A percentile compares a stretch with the other conserved stretches of the same genome.
Evolutionary conservation across 257 asterid species (phyloP).

Genomic region (Mitragyna speciosa): DNA sequence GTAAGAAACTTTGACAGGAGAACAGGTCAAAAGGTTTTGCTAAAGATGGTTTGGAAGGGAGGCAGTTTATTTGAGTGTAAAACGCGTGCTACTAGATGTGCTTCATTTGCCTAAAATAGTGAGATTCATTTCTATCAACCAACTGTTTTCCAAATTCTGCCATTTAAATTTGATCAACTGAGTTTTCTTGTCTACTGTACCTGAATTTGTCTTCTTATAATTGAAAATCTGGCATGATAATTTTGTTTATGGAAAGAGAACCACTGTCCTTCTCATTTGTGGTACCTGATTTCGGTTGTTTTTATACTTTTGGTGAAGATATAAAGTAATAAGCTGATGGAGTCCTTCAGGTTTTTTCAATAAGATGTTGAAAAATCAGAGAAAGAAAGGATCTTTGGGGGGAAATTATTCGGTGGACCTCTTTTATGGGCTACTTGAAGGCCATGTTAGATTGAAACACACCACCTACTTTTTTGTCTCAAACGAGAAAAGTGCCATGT

Average conservation of each 20-base stretch:
- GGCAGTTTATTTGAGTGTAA: neutral
- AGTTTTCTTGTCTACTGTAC: constrained; percentile 4
- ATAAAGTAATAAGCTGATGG: neutral
- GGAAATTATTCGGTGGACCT: no score
- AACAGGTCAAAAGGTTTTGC: neutral
- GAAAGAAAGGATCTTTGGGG: no score
- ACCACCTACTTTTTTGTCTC: neutral
- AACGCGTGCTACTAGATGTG: neutral
- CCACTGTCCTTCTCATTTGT: neutral
- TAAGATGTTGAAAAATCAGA: no score
- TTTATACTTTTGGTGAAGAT: neutral
- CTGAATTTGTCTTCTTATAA: neutral
- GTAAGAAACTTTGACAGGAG: neutral
- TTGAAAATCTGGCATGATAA: neutral
- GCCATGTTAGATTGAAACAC: neutral
- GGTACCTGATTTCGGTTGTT: neutral
- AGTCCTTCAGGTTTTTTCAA: neutral
- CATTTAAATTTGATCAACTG: neutral
- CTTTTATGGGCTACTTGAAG: no score
- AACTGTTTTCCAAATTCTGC: neutral
- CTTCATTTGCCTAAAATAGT: no score
- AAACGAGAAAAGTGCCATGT: neutral
- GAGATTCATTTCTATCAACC: neutral
- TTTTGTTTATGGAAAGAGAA: neutral
- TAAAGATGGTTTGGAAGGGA: neutral